Percentiles rank a stretch among this genome's conserved stretches.
phyloP scores from a whole-genome alignment of 192 early-diverging fungal species.

The Rhizophagus prolifer region DNA sequence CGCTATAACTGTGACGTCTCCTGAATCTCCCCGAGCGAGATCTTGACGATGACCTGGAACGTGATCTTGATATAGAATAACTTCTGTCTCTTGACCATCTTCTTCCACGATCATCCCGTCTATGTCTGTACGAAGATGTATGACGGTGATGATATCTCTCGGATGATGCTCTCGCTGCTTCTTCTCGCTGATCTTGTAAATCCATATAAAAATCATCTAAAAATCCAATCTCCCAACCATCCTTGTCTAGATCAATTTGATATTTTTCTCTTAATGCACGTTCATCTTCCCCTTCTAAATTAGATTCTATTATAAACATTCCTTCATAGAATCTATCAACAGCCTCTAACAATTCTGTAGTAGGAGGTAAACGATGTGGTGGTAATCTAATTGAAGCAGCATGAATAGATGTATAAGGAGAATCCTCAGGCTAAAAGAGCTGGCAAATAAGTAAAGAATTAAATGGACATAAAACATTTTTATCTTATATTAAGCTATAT shows the following conservation, averaged over 20 bases:
- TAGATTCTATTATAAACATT: constrained; percentile 10
- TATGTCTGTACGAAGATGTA: neutral
- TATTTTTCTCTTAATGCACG: neutral
- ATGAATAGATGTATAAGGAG: constrained; percentile 24
- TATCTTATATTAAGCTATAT: neutral
- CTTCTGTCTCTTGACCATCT: constrained; percentile 26
- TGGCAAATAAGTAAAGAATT: constrained; percentile 30
- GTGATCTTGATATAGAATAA: constrained; percentile 19
- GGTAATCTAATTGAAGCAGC: constrained; percentile 26
- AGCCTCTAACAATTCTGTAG: constrained; percentile 25
- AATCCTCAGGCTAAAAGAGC: constrained; percentile 29
- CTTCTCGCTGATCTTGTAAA: constrained; percentile 12
- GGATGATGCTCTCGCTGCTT: constrained; percentile 7
- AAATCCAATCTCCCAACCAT: constrained; percentile 30
- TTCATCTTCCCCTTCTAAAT: constrained; percentile 11
- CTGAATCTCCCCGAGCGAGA: constrained; percentile 13
- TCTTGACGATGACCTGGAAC: constrained; percentile 6
- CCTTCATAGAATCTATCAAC: constrained; percentile 32
- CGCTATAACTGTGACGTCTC: constrained; percentile 20
- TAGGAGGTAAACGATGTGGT: constrained; percentile 26
- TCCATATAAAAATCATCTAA: constrained; percentile 27
- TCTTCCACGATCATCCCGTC: constrained; percentile 14
- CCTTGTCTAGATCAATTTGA: constrained; percentile 21
- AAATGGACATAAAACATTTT: constrained; percentile 21
- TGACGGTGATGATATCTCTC: constrained; percentile 9